These are phyloP conservation scores for Aspergillus awamori DNA, from an alignment of 2,329 filamentous ascomycete species.

Conservation along the genomic window DNA sequence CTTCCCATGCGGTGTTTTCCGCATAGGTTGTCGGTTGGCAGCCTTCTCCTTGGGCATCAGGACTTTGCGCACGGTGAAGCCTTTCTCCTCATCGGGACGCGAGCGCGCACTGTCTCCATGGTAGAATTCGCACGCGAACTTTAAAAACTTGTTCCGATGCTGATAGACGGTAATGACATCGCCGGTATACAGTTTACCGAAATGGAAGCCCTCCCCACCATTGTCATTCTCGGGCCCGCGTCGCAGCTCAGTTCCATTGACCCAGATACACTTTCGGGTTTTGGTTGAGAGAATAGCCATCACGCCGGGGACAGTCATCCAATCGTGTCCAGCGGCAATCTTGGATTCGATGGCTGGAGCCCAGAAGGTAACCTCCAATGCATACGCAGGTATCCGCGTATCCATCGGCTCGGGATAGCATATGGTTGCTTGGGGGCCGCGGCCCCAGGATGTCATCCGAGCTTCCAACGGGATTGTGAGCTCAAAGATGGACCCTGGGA, in stretches of 20 bases:
- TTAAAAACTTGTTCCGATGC: slow-evolving; percentile 42
- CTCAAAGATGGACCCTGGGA: slow-evolving; percentile 65
- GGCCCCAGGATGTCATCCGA: slow-evolving; percentile 75
- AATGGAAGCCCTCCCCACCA: slow-evolving; percentile 56
- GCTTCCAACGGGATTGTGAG: slow-evolving; percentile 68
- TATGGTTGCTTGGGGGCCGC: slow-evolving; percentile 68
- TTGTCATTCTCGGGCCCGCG: slow-evolving; percentile 58
- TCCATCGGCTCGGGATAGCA: slow-evolving; percentile 67
- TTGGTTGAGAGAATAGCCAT: slow-evolving; percentile 79
- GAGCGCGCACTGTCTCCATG: slow-evolving; percentile 48
- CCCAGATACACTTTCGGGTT: slow-evolving; percentile 71
- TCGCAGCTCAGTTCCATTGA: slow-evolving; percentile 71
- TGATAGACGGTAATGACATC: slow-evolving; percentile 76
- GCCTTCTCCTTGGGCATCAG: slow-evolving; percentile 34
- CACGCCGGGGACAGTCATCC: slow-evolving; percentile 56
- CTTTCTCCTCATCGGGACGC: slow-evolving; percentile 46
- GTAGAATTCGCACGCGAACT: slow-evolving; percentile 50
- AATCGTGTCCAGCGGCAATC: slow-evolving; percentile 59
- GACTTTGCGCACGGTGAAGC: slow-evolving; percentile 45
- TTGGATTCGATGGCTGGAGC: slow-evolving; percentile 66
- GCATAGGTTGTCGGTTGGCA: slow-evolving; percentile 30
- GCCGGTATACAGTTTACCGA: slow-evolving; percentile 71
- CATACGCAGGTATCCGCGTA: slow-evolving; percentile 75
- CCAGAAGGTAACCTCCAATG: slow-evolving; percentile 77
- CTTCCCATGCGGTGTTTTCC: slow-evolving; percentile 22